These are phyloP conservation scores for Alectoria sarmentosa DNA, from an alignment of 495 filamentous ascomycete genomes.

Conservation along the genomic window DNA sequence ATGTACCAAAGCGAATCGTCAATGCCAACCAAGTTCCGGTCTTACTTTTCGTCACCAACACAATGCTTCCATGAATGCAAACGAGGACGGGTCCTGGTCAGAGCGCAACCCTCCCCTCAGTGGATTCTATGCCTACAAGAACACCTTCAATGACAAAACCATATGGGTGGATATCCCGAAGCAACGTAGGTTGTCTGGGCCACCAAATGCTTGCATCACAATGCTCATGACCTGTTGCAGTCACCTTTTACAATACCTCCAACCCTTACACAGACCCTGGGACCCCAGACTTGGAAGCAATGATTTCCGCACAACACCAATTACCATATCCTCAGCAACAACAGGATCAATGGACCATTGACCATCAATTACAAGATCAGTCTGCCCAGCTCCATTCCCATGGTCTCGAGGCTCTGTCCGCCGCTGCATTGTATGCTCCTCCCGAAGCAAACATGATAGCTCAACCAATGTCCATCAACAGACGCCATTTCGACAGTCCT, in stretches of 20 bases:
- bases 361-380: conserved; percentile 20
- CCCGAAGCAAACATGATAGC: conserved; percentile 20
- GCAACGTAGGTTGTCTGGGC: conserved; percentile 33
- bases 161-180: conserved; percentile 60
- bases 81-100: conserved; percentile 33
- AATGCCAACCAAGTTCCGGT: conserved; percentile 56
- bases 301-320: conserved; percentile 30
- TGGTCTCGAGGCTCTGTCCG: conserved; percentile 51
- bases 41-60: conserved; percentile 65
- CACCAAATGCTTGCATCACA: background rate
- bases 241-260: conserved; percentile 58
- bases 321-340: conserved; percentile 20
- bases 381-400: conserved; percentile 37
- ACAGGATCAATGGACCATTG: conserved; percentile 33
- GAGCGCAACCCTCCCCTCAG: conserved; percentile 42
- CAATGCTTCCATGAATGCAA: conserved; percentile 63
- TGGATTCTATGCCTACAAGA: conserved; percentile 64
- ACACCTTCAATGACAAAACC: conserved; percentile 56
- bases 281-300: conserved; percentile 34
- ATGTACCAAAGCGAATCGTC: conserved; percentile 52
- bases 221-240: conserved; percentile 30
- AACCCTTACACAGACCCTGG: conserved; percentile 53
- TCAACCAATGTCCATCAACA: conserved; percentile 6
- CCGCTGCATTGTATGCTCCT: conserved; percentile 35
- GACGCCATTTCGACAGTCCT: background rate